Base-by-base conservation (phyloP, 257 asterid species). In the Ballota nigra region DNA sequence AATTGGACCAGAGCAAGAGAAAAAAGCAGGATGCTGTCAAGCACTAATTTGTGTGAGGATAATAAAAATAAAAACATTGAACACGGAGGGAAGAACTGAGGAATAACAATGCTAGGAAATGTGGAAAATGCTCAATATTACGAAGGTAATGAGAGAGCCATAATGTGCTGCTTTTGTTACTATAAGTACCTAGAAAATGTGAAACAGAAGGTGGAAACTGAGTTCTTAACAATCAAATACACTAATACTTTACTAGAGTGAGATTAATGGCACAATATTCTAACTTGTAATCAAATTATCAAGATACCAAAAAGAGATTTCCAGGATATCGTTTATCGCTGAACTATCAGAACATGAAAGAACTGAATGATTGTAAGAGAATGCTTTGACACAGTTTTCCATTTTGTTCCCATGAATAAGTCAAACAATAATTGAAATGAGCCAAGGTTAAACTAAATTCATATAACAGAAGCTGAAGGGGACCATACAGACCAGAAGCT, bases 401-500 rank as follows among this genome's bases (percentile, higher is more conserved):
- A 47, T 47, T 45, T 13, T 47, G 55, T 47, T 6, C 55, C 22
- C 20, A 47, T 47, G 55, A 47, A 47, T 6, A 47, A 45, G 53
- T 15, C 53, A 45, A 47, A 47, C 22, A n/a, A 47, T n/a, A 43
- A 43, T 15, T 13, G 19, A 43, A 43, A 43, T 4, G 19, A 43
- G 52, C 15, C 52, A 15, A 13, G 52, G 13, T n/a, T n/a, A 47
- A 47, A 10, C 9, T 38, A 64, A 70, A 43, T 2, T 8, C 10
- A 36, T 8, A 38, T 20, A 53, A 10, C 1, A 0, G 20, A 53
- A 20, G 34, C 4, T 2, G 52, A 69, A 69, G 36, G 24, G 55
- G 28, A n/a, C 13, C 45, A 4, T 13, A 45, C 75, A 9, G 18
- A 71, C 76, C 76, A 61, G 69, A 71, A 71, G 76, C 76, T 61